Evolutionary conservation across 768 basidiomycete species (phyloP).

Genomic region (Leucogyrophana mollusca): DNA sequence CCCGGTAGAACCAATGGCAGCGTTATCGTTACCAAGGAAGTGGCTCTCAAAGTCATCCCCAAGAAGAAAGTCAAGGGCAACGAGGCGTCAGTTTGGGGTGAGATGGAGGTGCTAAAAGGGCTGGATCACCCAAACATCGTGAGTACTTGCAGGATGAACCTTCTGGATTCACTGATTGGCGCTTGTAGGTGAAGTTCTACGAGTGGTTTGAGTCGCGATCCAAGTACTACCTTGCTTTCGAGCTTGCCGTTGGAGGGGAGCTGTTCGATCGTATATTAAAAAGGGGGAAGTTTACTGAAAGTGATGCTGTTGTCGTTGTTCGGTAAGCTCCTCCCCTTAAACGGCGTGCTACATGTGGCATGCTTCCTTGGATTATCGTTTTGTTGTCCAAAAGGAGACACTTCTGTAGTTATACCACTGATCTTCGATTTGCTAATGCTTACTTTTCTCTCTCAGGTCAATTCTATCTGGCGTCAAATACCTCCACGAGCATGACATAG

Average conservation of each 20-base stretch:
- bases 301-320: conserved; percentile 79
- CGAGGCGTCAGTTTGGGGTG: conserved; percentile 83
- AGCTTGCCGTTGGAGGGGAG: conserved; percentile 92
- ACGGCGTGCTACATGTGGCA: not conserved
- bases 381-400: too few species aligned
- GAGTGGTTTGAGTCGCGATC: conserved; percentile 94
- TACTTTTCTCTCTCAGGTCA: conserved; percentile 49
- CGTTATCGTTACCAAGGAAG: conserved; percentile 56
- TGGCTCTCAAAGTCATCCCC: conserved; percentile 86
- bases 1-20: conserved; percentile 13
- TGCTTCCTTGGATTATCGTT: not conserved
- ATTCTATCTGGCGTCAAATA: conserved; percentile 85
- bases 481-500: conserved; percentile 89
- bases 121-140: conserved; percentile 93
- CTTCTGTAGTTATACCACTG: not conserved
- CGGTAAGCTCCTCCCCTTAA: conserved; percentile 42
- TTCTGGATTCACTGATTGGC: not conserved
- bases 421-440: not conserved
- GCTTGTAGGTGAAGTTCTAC: conserved; percentile 85
- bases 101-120: conserved; percentile 91
- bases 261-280: conserved; percentile 86
- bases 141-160: conserved; percentile 20
- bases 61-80: conserved; percentile 97
- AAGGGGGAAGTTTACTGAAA: conserved; percentile 91
- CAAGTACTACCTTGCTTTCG: conserved; percentile 95